These are phyloP conservation scores for Geranium rotundifolium DNA, from an alignment of 345 rosid species.

Conservation along the genomic window DNA sequence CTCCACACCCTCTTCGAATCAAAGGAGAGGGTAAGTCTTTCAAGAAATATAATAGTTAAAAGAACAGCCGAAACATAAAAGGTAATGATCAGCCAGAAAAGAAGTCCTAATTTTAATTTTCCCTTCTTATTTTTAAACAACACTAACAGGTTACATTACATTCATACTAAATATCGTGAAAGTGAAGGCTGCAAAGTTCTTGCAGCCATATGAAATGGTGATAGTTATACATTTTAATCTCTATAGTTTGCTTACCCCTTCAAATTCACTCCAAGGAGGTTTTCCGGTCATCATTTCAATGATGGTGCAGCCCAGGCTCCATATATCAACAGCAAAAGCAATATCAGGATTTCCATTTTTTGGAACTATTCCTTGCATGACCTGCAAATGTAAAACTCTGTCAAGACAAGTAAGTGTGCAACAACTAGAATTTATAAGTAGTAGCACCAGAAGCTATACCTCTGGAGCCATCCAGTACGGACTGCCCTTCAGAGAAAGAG, in stretches of 20 bases:
- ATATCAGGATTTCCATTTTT: slow-evolving; percentile 35
- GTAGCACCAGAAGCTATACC: slow-evolving; percentile 25
- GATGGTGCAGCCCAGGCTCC: slow-evolving; percentile 68
- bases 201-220: no score
- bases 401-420: background rate
- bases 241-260: slow-evolving; percentile 78
- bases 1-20: background rate
- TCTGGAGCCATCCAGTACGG: slow-evolving; percentile 89
- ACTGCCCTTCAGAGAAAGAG: slow-evolving; percentile 60
- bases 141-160: no score
- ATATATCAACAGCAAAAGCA: slow-evolving; percentile 67
- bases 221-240: background rate
- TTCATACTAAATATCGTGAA: no score
- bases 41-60: no score
- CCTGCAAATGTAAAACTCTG: slow-evolving; percentile 22
- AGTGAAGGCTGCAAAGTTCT: no score
- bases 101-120: no score
- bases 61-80: no score
- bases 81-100: no score
- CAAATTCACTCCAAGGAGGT: slow-evolving; percentile 62
- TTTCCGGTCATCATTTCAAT: slow-evolving; percentile 58
- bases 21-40: background rate
- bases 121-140: no score
- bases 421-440: background rate
- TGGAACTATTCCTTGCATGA: slow-evolving; percentile 36